Conservation (phyloP, 805 yeast species). For the Suhomyces vadensis region DNA sequence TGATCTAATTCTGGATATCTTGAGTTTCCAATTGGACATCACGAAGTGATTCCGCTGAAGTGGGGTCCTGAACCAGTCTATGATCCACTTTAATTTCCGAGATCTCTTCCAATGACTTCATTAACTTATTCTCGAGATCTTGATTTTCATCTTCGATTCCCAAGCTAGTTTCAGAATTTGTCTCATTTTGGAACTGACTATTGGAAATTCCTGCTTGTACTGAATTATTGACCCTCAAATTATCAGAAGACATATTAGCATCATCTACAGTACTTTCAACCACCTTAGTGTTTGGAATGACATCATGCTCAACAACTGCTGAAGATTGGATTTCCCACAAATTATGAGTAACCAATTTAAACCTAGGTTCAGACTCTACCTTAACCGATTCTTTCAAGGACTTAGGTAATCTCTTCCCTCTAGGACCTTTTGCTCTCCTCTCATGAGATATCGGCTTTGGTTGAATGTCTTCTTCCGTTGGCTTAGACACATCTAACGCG, state of each 20-base stretch:
- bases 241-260: too few species aligned
- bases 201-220: too few species aligned
- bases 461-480: constrained; percentile 11
- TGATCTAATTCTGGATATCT: too few species aligned
- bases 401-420: constrained; percentile 68
- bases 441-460: constrained; percentile 24
- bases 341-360: constrained; percentile 31
- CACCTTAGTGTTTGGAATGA: not conserved
- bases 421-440: constrained; percentile 70
- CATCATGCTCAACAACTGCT: constrained; percentile 5
- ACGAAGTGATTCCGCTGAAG: too few species aligned
- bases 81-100: too few species aligned
- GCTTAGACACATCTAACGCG: not conserved
- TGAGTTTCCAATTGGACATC: too few species aligned
- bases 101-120: too few species aligned
- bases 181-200: too few species aligned
- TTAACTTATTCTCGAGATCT: too few species aligned
- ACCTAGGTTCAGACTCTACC: constrained; percentile 36
- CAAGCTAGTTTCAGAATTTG: not conserved
- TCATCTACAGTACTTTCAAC: not conserved
- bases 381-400: constrained; percentile 46
- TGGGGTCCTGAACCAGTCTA: too few species aligned
- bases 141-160: not conserved
- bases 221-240: too few species aligned
- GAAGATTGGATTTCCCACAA: constrained; percentile 36